A percentile compares a stretch with the other conserved stretches of the same genome.
Conservation (phyloP, 2,329 filamentous ascomycete genomes). For the Aspergillus costaricaensis region DNA sequence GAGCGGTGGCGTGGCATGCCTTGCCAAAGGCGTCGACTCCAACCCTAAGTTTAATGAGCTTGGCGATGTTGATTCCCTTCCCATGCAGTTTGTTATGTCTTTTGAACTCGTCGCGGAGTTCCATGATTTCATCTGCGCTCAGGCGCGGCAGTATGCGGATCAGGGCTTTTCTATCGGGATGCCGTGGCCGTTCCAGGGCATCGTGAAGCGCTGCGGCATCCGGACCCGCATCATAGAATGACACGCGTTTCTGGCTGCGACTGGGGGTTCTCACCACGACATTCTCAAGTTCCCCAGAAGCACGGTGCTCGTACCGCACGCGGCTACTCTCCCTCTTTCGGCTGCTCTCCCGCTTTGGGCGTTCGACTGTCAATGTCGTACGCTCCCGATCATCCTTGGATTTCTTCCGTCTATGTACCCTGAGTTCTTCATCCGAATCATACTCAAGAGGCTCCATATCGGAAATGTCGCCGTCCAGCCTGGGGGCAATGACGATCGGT, state of each 20-base stretch:
- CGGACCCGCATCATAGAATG: slow-evolving; percentile 80
- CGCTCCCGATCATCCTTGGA: slow-evolving; percentile 35
- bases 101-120: slow-evolving; percentile 88
- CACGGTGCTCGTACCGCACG: slow-evolving; percentile 30
- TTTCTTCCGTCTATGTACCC: slow-evolving; percentile 30
- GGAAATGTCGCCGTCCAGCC: slow-evolving; percentile 56
- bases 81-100: slow-evolving; percentile 69
- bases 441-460: slow-evolving; percentile 50
- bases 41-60: slow-evolving; percentile 51
- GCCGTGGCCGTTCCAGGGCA: slow-evolving; percentile 68
- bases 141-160: slow-evolving; percentile 82
- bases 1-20: slow-evolving; percentile 82
- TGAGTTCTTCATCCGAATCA: slow-evolving; percentile 30
- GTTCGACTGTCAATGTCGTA: slow-evolving; percentile 32
- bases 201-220: slow-evolving; percentile 76
- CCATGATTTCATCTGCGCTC: slow-evolving; percentile 83
- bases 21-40: slow-evolving; percentile 71
- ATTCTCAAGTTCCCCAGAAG: slow-evolving; percentile 40
- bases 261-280: slow-evolving; percentile 48
- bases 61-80: slow-evolving; percentile 53
- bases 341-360: slow-evolving; percentile 24
- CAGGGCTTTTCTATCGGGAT: slow-evolving; percentile 69
- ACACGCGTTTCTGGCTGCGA: slow-evolving; percentile 61
- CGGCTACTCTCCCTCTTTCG: slow-evolving; percentile 25
- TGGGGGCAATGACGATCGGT: slow-evolving; percentile 64